Percentiles rank a stretch among this genome's conserved stretches.
Evolutionary conservation across 805 yeast genomes (phyloP).

Genomic region (Suhomyces pyralidae): DNA sequence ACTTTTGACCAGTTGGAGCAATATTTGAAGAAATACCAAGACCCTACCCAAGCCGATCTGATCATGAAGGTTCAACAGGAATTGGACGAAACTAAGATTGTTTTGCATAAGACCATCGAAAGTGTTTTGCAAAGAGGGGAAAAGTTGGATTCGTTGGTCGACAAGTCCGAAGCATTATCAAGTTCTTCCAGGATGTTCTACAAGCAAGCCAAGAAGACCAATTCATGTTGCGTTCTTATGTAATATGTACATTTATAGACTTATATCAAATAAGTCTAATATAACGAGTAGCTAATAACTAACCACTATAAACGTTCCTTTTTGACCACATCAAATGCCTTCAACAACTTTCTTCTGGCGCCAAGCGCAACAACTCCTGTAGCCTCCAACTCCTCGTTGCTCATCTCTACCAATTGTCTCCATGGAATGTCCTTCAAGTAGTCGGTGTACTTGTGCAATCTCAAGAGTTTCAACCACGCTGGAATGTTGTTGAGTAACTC

Average conservation of each 20-base stretch:
- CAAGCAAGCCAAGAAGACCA: constrained; percentile 87
- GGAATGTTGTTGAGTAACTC: constrained; percentile 74
- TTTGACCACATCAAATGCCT: constrained; percentile 83
- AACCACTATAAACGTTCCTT: constrained; percentile 1
- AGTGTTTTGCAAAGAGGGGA: constrained; percentile 94
- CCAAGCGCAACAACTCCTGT: constrained; percentile 93
- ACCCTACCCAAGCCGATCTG: constrained; percentile 95
- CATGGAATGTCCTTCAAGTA: constrained; percentile 73
- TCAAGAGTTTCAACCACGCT: constrained; percentile 83
- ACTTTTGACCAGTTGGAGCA: constrained; percentile 59
- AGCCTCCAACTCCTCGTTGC: constrained; percentile 65
- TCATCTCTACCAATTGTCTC: constrained; percentile 70
- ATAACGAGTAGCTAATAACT: not conserved
- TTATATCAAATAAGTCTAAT: constrained; percentile 4
- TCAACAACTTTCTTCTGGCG: constrained; percentile 88
- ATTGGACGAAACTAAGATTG: constrained; percentile 95
- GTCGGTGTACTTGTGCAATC: constrained; percentile 92
- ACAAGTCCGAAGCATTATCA: constrained; percentile 90
- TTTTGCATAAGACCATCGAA: constrained; percentile 92
- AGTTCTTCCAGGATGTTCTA: constrained; percentile 89
- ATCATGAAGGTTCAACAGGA: constrained; percentile 97
- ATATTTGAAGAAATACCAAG: constrained; percentile 84
- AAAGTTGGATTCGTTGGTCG: constrained; percentile 88
- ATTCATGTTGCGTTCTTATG: constrained; percentile 28
- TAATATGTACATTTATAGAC: constrained; percentile 8